A percentile compares a stretch with the other conserved stretches of the same genome.
phyloP scores from a whole-genome alignment of 345 rosid genomes.

The Gossypium turneri region DNA sequence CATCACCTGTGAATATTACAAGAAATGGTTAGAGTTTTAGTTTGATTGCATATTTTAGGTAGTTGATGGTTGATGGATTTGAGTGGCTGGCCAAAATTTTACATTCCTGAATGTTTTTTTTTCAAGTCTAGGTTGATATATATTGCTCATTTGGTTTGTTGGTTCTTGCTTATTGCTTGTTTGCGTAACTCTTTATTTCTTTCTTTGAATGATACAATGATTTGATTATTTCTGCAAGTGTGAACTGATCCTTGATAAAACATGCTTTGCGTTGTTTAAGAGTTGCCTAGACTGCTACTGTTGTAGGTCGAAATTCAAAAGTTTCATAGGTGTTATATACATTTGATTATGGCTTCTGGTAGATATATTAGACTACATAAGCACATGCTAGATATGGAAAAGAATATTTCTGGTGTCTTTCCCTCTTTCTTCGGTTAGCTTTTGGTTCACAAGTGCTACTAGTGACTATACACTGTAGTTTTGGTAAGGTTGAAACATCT shows the following conservation, averaged over 20 bases:
- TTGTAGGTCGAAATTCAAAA: background rate
- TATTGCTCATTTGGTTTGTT: background rate
- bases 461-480: no score
- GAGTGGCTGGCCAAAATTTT: background rate
- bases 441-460: no score
- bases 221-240: background rate
- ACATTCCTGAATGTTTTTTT: background rate
- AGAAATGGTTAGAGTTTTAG: constrained; percentile 74
- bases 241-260: background rate
- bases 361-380: background rate
- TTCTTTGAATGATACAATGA: no score
- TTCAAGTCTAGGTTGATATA: background rate
- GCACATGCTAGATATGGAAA: background rate
- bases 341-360: background rate
- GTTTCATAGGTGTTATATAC: background rate
- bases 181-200: background rate
- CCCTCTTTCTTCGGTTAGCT: background rate
- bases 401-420: background rate
- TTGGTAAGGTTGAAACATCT: no score
- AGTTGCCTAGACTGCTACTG: background rate
- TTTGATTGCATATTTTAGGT: background rate
- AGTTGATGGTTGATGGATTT: background rate
- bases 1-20: constrained; percentile 49
- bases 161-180: background rate
- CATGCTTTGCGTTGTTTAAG: background rate